phyloP scores from a whole-genome alignment of 2,329 filamentous ascomycete genomes.

The Penicillium sp. region DNA sequence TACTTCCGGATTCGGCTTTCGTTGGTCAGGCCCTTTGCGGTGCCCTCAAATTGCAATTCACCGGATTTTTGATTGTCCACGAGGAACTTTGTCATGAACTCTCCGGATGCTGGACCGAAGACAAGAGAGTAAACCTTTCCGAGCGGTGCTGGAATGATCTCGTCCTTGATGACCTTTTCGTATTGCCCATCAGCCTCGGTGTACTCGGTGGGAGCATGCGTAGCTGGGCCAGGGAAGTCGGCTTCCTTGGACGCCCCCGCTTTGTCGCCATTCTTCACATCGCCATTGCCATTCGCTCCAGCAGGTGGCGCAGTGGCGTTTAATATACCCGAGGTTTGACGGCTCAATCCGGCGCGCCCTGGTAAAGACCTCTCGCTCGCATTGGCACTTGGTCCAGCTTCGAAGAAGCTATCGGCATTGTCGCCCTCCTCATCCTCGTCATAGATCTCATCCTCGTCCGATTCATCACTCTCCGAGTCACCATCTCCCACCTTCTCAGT shows the following conservation, averaged over 20 bases:
- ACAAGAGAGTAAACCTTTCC: slow-evolving; percentile 88
- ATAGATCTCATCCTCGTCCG: slow-evolving; percentile 68
- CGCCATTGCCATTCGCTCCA: slow-evolving; percentile 36
- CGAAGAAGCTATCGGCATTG: slow-evolving; percentile 63
- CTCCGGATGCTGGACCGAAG: slow-evolving; percentile 77
- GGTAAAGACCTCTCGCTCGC: slow-evolving; percentile 54
- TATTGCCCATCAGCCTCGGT: slow-evolving; percentile 77
- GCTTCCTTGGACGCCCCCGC: slow-evolving; percentile 37
- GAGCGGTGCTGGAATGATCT: slow-evolving; percentile 80
- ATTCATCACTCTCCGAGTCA: slow-evolving; percentile 74
- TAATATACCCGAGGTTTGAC: slow-evolving; percentile 68
- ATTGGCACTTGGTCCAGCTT: slow-evolving; percentile 56
- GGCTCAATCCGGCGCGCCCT: slow-evolving; percentile 56
- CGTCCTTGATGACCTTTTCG: slow-evolving; percentile 82
- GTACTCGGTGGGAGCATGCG: slow-evolving; percentile 83
- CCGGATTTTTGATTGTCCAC: slow-evolving; percentile 83
- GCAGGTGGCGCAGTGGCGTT: slow-evolving; percentile 40
- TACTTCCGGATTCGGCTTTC: slow-evolving; percentile 76
- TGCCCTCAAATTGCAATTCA: slow-evolving; percentile 81
- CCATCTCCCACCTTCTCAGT: slow-evolving; percentile 75
- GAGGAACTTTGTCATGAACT: slow-evolving; percentile 86
- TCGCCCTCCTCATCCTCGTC: slow-evolving; percentile 55
- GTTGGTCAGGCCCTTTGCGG: slow-evolving; percentile 73
- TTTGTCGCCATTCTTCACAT: slow-evolving; percentile 54
- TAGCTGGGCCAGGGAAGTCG: slow-evolving; percentile 82